Percentiles rank a stretch among this genome's conserved stretches.
Evolutionary conservation across 805 yeast species (phyloP).

Genomic region (Candida michaelii): DNA sequence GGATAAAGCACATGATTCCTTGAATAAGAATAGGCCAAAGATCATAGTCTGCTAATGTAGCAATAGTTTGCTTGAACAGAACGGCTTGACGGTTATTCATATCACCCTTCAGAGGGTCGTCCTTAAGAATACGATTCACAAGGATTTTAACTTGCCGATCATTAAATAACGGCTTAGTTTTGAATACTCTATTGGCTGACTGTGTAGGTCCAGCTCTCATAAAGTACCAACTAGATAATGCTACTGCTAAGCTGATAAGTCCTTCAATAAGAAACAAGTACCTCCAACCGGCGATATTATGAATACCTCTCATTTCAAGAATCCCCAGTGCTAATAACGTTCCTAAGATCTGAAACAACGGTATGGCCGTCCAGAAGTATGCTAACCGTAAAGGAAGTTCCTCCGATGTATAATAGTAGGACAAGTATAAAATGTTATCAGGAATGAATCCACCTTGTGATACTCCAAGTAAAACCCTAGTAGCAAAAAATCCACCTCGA

Average conservation of each 20-base stretch:
- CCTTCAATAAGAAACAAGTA: constrained; percentile 70
- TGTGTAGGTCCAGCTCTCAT: constrained; percentile 59
- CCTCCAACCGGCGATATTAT: constrained; percentile 46
- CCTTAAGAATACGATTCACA: constrained; percentile 25
- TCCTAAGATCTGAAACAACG: constrained; percentile 20
- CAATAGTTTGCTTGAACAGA: constrained; percentile 16
- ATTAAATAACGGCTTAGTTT: constrained; percentile 36
- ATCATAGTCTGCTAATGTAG: constrained; percentile 22
- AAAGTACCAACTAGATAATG: constrained; percentile 35
- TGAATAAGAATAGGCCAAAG: constrained; percentile 30
- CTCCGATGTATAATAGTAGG: constrained; percentile 60
- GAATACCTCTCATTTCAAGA: constrained; percentile 32
- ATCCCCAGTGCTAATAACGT: constrained; percentile 22
- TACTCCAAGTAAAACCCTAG: constrained; percentile 27
- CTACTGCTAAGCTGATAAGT: constrained; percentile 43
- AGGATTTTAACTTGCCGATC: constrained; percentile 26
- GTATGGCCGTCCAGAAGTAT: constrained; percentile 33
- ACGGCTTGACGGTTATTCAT: constrained; percentile 28
- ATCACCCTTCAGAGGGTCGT: constrained; percentile 31
- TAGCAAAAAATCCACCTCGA: constrained; percentile 22
- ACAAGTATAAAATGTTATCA: constrained; percentile 58
- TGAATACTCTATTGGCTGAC: constrained; percentile 47
- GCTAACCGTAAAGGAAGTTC: constrained; percentile 61
- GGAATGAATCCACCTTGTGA: constrained; percentile 41
- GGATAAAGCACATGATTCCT: constrained; percentile 16